Conservation (phyloP, 129 eudicot genomes). For the Erigeron canadensis region DNA sequence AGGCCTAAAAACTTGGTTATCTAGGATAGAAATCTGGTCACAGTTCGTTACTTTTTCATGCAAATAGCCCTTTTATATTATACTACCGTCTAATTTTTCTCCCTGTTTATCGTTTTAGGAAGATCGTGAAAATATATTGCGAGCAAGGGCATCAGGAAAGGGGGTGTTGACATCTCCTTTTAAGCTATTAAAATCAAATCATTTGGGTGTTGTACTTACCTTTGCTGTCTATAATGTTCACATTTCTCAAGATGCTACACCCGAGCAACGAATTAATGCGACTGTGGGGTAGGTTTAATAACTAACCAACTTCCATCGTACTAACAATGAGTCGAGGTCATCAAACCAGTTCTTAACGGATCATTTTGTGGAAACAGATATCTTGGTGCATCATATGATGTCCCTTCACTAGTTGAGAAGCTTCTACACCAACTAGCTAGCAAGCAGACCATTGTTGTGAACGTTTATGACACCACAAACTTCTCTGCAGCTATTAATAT, state of each 20-base stretch:
- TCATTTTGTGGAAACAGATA: constrained; percentile 41
- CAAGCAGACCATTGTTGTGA: constrained; percentile 83
- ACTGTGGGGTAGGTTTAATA: constrained; percentile 66
- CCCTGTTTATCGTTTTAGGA: constrained; percentile 45
- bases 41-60: background rate
- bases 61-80: background rate
- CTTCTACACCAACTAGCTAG: constrained; percentile 90
- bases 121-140: constrained; percentile 86
- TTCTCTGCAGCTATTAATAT: constrained; percentile 51
- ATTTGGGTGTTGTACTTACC: constrained; percentile 88
- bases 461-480: constrained; percentile 81
- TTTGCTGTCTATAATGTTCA: constrained; percentile 72
- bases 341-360: background rate
- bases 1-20: too few relatives aligned
- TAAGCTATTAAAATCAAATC: constrained; percentile 78
- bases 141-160: constrained; percentile 91
- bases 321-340: background rate
- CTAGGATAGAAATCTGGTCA: too few relatives aligned
- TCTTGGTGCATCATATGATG: constrained; percentile 85
- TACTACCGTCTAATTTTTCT: background rate
- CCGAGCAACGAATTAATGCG: constrained; percentile 72
- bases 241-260: constrained; percentile 65
- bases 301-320: background rate
- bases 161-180: constrained; percentile 88
- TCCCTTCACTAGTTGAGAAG: constrained; percentile 81